phyloP scores from a whole-genome alignment of 495 filamentous ascomycete species.

The Tirmania nivea region DNA sequence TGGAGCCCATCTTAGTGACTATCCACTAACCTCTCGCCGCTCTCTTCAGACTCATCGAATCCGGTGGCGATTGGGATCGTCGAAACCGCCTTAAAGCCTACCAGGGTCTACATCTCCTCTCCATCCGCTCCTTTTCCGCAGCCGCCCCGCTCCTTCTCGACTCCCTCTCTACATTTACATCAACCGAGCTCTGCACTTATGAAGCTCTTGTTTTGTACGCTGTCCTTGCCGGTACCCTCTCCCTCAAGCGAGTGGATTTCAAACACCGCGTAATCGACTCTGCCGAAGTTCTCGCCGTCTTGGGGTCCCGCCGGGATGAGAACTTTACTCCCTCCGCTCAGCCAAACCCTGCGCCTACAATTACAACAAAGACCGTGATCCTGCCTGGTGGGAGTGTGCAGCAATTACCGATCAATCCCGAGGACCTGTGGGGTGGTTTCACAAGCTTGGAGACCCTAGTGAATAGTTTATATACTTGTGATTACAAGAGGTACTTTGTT shows the following conservation, averaged over 20 bases:
- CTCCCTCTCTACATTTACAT: conserved; percentile 94
- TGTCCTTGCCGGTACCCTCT: conserved; percentile 80
- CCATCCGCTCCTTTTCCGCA: conserved; percentile 66
- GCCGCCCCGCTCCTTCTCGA: conserved; percentile 88
- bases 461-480: conserved; percentile 71
- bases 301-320: conserved; percentile 64
- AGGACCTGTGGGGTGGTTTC: conserved; percentile 36
- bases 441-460: conserved; percentile 68
- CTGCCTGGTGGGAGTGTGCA: conserved; percentile 44
- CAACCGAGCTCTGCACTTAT: conserved; percentile 92
- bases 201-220: conserved; percentile 85
- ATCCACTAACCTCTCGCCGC: neutral
- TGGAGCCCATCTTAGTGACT: neutral
- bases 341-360: conserved; percentile 36
- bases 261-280: conserved; percentile 97
- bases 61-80: conserved; percentile 93
- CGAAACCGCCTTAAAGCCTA: conserved; percentile 96
- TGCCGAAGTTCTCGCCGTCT: conserved; percentile 87
- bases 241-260: conserved; percentile 91
- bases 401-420: conserved; percentile 49
- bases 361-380: conserved; percentile 47
- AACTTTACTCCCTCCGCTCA: conserved; percentile 24
- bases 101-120: conserved; percentile 82
- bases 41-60: conserved; percentile 48
- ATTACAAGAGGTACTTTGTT: conserved; percentile 82